Percentiles rank a stretch among this genome's conserved stretches.
These are phyloP conservation scores for Emergomyces africanus DNA, from an alignment of 2,329 filamentous ascomycete genomes.

Conservation along the genomic window DNA sequence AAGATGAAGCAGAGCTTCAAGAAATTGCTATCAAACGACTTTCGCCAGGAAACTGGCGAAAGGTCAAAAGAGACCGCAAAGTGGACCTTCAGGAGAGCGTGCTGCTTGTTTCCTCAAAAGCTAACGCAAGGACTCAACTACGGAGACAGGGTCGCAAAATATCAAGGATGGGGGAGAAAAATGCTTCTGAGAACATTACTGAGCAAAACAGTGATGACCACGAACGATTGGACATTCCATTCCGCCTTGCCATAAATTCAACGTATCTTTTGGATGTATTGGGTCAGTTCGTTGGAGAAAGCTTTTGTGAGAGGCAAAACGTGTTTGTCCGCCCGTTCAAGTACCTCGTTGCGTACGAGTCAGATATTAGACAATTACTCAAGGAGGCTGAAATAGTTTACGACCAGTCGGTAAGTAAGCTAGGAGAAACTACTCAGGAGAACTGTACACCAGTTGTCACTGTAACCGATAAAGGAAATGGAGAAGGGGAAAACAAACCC, in stretches of 20 bases:
- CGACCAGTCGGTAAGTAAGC: background rate
- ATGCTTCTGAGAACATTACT: background rate
- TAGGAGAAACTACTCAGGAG: background rate
- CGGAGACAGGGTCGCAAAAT: background rate
- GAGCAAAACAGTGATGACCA: background rate
- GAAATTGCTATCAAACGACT: background rate
- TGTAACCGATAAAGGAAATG: background rate
- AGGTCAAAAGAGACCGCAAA: background rate
- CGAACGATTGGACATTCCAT: background rate
- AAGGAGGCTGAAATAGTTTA: background rate
- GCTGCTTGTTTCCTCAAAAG: conserved; percentile 1
- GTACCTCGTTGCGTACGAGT: background rate
- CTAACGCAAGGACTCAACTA: background rate
- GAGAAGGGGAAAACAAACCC: background rate
- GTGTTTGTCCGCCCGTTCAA: conserved; percentile 1
- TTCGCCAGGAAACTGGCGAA: background rate
- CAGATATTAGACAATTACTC: background rate
- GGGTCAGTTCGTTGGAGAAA: background rate
- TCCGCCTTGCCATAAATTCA: background rate
- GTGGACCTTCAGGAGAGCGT: background rate
- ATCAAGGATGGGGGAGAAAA: background rate
- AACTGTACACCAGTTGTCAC: background rate
- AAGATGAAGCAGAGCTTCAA: background rate
- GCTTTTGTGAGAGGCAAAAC: background rate
- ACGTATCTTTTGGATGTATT: background rate